Evolutionary conservation across 2,329 filamentous ascomycete species (phyloP), one percentile per base, ranked within the genome.

Genomic region (Xylariaceae sp.): DNA sequence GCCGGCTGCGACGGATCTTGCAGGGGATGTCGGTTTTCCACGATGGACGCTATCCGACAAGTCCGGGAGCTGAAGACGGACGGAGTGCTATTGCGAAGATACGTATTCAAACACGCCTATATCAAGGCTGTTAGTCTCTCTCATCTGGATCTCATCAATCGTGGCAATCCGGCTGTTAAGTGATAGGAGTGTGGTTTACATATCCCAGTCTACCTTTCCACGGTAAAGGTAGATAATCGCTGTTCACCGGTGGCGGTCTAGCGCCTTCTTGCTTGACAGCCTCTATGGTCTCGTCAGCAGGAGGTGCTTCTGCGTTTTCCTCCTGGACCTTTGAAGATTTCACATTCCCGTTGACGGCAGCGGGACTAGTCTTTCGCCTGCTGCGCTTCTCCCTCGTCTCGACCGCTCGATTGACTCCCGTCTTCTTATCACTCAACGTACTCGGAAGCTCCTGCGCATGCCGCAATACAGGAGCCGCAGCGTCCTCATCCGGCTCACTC

Each of bases 151-250:
- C 32, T 40, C 26, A 19, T 46, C 2, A 2, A 31, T 4, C 27
- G 30, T 6, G 44, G 32, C 46, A 29, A 50, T 31, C 52, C 48
- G 51, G 50, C 51, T 39, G 54, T 47, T 19, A 19, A 50, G 43
- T 11, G 19, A 27, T 39, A 35, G 41, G 55, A 53, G 47, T 19
- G 47, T 19, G 1, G 72, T 85, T 74, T 71, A 92, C 90, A 79
- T 95, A 96, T 55, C 91, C 91, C 58, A 96, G 69, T 31, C 91
- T 81, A 0, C 92, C 92, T 72, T 86, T 90, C 91, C 91, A 96
- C 0, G 91, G 92, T 27, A 96, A 71, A 29, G 92, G 92, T 26
- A 96, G 76, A 65, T 86, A 89, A 60, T 82, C 81, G 67, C 90
- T 96, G 65, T 96, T 88, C 12, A 95, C 84, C 0, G 91, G 83